Conservation (phyloP, 495 filamentous ascomycete genomes). For the Wilcoxina mikolae region DNA sequence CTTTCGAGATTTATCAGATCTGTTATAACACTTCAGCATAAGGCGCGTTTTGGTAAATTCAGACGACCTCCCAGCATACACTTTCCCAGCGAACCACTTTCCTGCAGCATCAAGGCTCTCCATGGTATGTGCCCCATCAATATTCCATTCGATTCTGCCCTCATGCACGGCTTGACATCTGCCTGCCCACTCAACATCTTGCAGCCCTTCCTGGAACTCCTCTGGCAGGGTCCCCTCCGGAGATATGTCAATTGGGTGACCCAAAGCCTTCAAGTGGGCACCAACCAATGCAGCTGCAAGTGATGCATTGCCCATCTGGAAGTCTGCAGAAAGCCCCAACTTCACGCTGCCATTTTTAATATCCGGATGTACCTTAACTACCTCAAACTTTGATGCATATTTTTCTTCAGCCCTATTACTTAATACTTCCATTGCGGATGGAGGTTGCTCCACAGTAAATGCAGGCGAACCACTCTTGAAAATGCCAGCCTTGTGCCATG, state of each 20-base stretch:
- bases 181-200: constrained; percentile 60
- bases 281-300: constrained; percentile 62
- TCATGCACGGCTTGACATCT: constrained; percentile 67
- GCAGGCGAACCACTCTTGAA: constrained; percentile 58
- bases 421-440: constrained; percentile 53
- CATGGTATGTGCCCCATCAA: constrained; percentile 83
- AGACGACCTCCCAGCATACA: background rate
- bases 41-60: background rate
- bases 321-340: constrained; percentile 61
- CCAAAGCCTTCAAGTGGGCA: constrained; percentile 8
- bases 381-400: constrained; percentile 38
- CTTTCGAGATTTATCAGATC: background rate
- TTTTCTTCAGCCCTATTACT: constrained; percentile 54
- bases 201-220: constrained; percentile 50
- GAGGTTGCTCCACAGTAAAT: constrained; percentile 59
- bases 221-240: constrained; percentile 1
- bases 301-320: constrained; percentile 76
- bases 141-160: constrained; percentile 55
- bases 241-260: background rate
- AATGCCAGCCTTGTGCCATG: constrained; percentile 94
- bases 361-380: constrained; percentile 50
- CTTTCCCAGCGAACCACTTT: constrained; percentile 54
- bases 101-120: constrained; percentile 71
- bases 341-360: constrained; percentile 41
- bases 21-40: background rate